Conservation (phyloP, 2,329 filamentous ascomycete species). For the Lecanicillium sp. region DNA sequence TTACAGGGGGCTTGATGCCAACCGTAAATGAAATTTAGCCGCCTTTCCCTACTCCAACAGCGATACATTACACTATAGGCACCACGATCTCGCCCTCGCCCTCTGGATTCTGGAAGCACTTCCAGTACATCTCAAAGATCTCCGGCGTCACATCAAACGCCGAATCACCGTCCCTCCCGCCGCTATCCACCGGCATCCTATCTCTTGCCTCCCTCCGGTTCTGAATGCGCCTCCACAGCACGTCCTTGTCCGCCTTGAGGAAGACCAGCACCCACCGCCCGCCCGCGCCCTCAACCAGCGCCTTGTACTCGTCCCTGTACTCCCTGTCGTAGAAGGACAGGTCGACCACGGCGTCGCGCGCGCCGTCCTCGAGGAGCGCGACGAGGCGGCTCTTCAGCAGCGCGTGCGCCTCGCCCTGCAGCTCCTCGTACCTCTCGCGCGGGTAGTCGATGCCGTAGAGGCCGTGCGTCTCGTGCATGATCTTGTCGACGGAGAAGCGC, state of each 20-base stretch:
- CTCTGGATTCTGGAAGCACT: constrained; percentile 3
- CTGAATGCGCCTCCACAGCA: constrained; percentile 27
- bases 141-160: constrained; percentile 10
- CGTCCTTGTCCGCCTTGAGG: constrained; percentile 21
- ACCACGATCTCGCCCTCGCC: constrained; percentile 11
- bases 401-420: constrained; percentile 8
- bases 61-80: background rate
- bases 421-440: constrained; percentile 3
- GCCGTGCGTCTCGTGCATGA: constrained; percentile 6
- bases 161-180: constrained; percentile 8
- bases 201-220: constrained; percentile 19
- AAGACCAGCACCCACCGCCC: constrained; percentile 27
- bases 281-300: constrained; percentile 20
- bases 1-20: too few species aligned
- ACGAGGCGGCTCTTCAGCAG: constrained; percentile 11
- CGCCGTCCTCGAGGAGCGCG: constrained; percentile 14
- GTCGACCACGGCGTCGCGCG: constrained; percentile 25
- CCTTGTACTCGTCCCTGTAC: constrained; percentile 26
- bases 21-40: too few species aligned
- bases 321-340: constrained; percentile 26
- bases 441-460: constrained; percentile 12
- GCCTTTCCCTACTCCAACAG: too few species aligned
- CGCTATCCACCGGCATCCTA: background rate
- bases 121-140: constrained; percentile 12
- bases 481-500: constrained; percentile 10